Conservation (phyloP, 2,329 filamentous ascomycete genomes). For the Diaporthe sp. region DNA sequence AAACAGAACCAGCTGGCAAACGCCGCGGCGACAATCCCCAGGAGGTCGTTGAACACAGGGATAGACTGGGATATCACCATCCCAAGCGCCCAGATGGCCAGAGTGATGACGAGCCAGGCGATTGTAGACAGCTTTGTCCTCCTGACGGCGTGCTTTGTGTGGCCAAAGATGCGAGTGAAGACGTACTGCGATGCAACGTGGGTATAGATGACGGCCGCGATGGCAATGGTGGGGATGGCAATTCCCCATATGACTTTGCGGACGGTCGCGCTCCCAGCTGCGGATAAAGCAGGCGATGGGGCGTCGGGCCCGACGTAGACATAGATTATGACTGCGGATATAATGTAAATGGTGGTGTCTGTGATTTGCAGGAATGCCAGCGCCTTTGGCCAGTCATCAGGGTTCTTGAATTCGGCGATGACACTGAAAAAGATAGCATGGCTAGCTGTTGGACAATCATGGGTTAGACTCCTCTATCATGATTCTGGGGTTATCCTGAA, state of each 20-base stretch:
- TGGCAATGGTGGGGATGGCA: constrained; percentile 75
- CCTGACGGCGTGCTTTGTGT: constrained; percentile 65
- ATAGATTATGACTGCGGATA: constrained; percentile 75
- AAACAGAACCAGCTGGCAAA: constrained; percentile 76
- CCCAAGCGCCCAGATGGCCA: constrained; percentile 66
- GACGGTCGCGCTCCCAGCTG: constrained; percentile 61
- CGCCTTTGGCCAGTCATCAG: constrained; percentile 52
- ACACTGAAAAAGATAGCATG: constrained; percentile 76
- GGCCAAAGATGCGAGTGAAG: constrained; percentile 71
- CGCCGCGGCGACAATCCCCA: constrained; percentile 70
- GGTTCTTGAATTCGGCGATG: constrained; percentile 71
- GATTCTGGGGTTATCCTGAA: too few species aligned
- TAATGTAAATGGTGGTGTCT: constrained; percentile 70
- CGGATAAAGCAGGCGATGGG: constrained; percentile 72
- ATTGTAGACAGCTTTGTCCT: constrained; percentile 60
- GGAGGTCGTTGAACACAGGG: constrained; percentile 73
- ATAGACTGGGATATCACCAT: constrained; percentile 77
- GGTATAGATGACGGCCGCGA: constrained; percentile 77
- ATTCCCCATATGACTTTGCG: constrained; percentile 75
- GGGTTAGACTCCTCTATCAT: neutral
- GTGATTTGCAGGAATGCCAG: constrained; percentile 63
- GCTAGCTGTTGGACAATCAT: neutral
- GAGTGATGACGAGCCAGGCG: constrained; percentile 68
- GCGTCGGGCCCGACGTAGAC: constrained; percentile 71
- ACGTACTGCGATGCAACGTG: constrained; percentile 74